phyloP scores from a whole-genome alignment of 2,329 filamentous ascomycete genomes.

The Fusarium sp. region DNA sequence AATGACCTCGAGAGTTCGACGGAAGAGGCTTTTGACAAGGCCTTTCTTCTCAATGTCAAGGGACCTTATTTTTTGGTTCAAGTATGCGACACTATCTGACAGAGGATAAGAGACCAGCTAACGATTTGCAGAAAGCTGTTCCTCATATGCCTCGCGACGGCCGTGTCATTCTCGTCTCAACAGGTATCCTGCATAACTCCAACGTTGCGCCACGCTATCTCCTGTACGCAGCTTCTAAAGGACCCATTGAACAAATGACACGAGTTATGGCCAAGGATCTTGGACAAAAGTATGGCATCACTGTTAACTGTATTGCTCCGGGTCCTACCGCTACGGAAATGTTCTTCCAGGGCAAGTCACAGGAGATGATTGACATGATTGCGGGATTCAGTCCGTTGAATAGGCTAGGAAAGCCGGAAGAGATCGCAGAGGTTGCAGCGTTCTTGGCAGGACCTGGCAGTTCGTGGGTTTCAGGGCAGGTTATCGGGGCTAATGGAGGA shows the following conservation, averaged over 20 bases:
- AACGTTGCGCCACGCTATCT: constrained; percentile 12
- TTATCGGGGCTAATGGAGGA: constrained; percentile 16
- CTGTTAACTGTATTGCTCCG: constrained; percentile 13
- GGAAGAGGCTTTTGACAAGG: constrained; percentile 4
- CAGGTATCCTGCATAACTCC: constrained; percentile 8
- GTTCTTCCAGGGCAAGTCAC: constrained; percentile 19
- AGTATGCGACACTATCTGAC: accelerated
- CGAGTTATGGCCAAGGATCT: constrained; percentile 14
- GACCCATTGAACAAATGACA: constrained; percentile 17
- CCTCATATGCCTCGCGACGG: constrained; percentile 12
- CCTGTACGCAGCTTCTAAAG: constrained; percentile 13
- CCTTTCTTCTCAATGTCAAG: constrained; percentile 8
- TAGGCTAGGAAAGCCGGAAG: neutral
- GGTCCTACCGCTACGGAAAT: constrained; percentile 14
- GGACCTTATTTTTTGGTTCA: constrained; percentile 13
- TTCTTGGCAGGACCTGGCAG: constrained; percentile 11
- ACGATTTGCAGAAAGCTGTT: neutral
- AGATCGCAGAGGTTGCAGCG: constrained; percentile 2
- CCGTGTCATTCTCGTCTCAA: constrained; percentile 12
- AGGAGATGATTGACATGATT: constrained; percentile 7
- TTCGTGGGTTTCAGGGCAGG: constrained; percentile 18
- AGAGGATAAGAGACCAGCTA: accelerated
- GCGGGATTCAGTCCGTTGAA: neutral
- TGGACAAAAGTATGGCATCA: constrained; percentile 8
- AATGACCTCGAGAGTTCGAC: constrained; percentile 11